Conservation (phyloP, 495 filamentous ascomycete genomes). For the Penicillium cinerascens region DNA sequence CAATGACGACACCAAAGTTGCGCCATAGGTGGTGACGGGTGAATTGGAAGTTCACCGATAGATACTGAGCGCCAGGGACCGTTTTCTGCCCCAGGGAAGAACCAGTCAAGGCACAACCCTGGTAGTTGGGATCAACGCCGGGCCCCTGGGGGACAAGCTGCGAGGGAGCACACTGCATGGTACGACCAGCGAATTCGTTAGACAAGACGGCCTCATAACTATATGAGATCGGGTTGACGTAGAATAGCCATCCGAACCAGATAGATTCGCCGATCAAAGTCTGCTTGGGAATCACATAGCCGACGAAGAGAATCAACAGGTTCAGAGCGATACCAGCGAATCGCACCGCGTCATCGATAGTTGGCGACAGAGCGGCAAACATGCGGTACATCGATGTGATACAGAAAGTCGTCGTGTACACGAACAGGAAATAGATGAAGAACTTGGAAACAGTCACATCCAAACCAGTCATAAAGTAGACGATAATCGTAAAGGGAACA, state of each 20-base stretch:
- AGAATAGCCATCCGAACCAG: slow-evolving; percentile 80
- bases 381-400: slow-evolving; percentile 71
- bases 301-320: slow-evolving; percentile 69
- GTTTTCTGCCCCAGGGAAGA: slow-evolving; percentile 38
- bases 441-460: slow-evolving; percentile 65
- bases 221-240: slow-evolving; percentile 72
- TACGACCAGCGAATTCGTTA: slow-evolving; percentile 62
- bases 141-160: slow-evolving; percentile 57
- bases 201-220: slow-evolving; percentile 67
- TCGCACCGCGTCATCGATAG: slow-evolving; percentile 69
- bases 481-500: slow-evolving; percentile 58
- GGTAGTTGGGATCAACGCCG: slow-evolving; percentile 46
- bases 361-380: slow-evolving; percentile 69
- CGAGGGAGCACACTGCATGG: slow-evolving; percentile 57
- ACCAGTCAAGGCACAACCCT: slow-evolving; percentile 62
- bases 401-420: slow-evolving; percentile 64
- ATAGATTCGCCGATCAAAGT: slow-evolving; percentile 59
- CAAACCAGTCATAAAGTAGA: slow-evolving; percentile 67
- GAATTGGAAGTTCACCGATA: slow-evolving; percentile 56
- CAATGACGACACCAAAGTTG: slow-evolving; percentile 73
- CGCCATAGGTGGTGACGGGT: slow-evolving; percentile 68
- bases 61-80: slow-evolving; percentile 59
- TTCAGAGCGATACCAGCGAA: slow-evolving; percentile 68
- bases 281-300: slow-evolving; percentile 70
- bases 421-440: slow-evolving; percentile 69